Evolutionary conservation across 768 basidiomycete species (phyloP).

Genomic region (Gymnopilus dilepis): DNA sequence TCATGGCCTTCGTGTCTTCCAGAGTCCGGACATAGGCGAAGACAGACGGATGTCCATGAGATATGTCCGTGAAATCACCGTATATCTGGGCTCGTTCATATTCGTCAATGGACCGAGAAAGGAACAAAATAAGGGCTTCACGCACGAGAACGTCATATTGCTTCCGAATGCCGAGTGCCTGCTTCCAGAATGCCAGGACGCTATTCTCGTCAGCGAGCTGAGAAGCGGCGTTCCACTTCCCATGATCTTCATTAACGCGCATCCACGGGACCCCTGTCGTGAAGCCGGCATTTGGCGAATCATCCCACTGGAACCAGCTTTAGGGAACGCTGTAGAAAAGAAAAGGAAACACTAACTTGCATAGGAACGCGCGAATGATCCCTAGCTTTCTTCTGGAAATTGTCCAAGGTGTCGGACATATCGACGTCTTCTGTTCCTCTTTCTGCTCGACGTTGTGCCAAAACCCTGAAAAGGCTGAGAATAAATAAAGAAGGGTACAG

Average conservation of each 20-base stretch:
- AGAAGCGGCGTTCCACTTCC: constrained; percentile 57
- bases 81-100: constrained; percentile 48
- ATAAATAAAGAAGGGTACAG: not conserved
- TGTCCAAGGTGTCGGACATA: constrained; percentile 64
- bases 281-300: constrained; percentile 62
- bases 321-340: not conserved
- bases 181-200: constrained; percentile 66
- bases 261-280: constrained; percentile 74
- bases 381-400: constrained; percentile 64
- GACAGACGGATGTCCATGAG: constrained; percentile 49
- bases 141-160: constrained; percentile 55
- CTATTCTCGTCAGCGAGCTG: constrained; percentile 56
- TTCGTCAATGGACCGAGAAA: not conserved
- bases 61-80: constrained; percentile 61
- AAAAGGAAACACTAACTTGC: constrained; percentile 47
- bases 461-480: constrained; percentile 36
- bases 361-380: constrained; percentile 76
- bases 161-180: constrained; percentile 58
- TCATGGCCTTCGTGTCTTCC: not conserved
- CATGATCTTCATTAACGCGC: constrained; percentile 73
- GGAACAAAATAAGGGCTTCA: not conserved
- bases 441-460: constrained; percentile 41
- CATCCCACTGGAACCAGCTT: constrained; percentile 56
- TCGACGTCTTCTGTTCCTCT: constrained; percentile 49
- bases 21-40: constrained; percentile 57